Evolutionary conservation across 2,329 filamentous ascomycete genomes (phyloP), one percentile per base, ranked within the genome.

Genomic region (Colletotrichum brevisporum): DNA sequence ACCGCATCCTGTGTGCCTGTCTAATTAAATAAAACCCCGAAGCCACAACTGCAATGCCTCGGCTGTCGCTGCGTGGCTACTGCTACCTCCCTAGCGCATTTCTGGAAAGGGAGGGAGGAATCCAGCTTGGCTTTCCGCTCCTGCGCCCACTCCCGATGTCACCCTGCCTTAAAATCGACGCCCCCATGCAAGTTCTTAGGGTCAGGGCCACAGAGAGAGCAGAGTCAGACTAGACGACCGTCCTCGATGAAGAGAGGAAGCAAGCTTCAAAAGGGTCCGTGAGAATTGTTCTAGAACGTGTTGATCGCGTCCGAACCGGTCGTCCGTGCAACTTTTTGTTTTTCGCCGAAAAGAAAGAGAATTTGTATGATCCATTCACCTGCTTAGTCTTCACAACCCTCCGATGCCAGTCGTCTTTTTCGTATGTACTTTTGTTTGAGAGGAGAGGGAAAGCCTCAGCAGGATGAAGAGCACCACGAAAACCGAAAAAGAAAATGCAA

Each of bases 211-310:
- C 21, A n/a, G 9, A 9, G 31, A 36, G 31, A 10, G 12, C 57
- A 50, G 63, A 59, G 45, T 64, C 39, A 45, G 43, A 47, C 26
- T 63, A 67, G 54, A 63, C 52, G 64, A 57, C 64, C 59, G 64
- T 67, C 59, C 57, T 63, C 59, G 47, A 64, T 64, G 45, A 24
- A 50, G 55, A 6, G 51, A 18, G 47, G 18, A 53, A 18, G 13
- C 26, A 8, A 31, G 12, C 18, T 43, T 43, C 24, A 26, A 36
- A 62, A 54, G n/a, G 16, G 36, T 8, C 10, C 10, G 50, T 43
- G 52, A 31, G 10, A 41, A 39, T 16, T 43, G 41, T 59, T 68
- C 65, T 68, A 65, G 60, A 65, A 59, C 15, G 16, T 18, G 54
- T 12, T 45, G 58, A 24, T 36, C 50, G n/a, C 39, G 54, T 52